Conservation (phyloP, 345 rosid species). For the Iberis pinnata region DNA sequence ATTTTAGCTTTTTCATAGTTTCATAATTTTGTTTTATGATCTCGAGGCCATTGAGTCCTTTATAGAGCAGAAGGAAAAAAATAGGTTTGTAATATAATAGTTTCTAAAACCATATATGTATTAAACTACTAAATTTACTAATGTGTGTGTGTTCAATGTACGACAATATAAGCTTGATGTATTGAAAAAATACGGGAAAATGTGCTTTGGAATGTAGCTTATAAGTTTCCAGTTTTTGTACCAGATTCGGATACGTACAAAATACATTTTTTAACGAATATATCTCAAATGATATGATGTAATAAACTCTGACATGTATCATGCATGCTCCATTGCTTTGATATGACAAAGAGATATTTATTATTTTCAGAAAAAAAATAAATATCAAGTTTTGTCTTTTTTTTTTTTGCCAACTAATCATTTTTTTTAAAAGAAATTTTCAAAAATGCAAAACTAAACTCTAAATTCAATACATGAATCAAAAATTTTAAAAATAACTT, state of each 20-base stretch:
- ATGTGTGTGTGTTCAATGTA: background rate
- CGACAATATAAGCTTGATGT: constrained; percentile 5
- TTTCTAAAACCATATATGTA: background rate
- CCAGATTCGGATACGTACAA: constrained; percentile 15
- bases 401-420: no score
- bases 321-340: background rate
- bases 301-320: constrained; percentile 15
- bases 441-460: no score
- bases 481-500: no score
- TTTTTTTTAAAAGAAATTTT: no score
- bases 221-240: constrained; percentile 13
- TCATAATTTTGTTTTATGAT: background rate
- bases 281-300: constrained; percentile 16
- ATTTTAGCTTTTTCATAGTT: background rate
- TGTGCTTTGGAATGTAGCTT: constrained; percentile 27
- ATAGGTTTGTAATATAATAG: background rate
- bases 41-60: background rate
- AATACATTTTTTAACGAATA: background rate
- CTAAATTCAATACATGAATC: no score
- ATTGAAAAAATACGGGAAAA: constrained; percentile 6
- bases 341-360: constrained; percentile 15
- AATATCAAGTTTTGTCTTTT: no score
- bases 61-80: no score
- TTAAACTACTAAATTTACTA: background rate
- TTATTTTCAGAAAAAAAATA: background rate